A percentile compares a stretch with the other conserved stretches of the same genome.
Evolutionary conservation across 257 asterid genomes (phyloP).

Genomic region (Solanum virginianum): DNA sequence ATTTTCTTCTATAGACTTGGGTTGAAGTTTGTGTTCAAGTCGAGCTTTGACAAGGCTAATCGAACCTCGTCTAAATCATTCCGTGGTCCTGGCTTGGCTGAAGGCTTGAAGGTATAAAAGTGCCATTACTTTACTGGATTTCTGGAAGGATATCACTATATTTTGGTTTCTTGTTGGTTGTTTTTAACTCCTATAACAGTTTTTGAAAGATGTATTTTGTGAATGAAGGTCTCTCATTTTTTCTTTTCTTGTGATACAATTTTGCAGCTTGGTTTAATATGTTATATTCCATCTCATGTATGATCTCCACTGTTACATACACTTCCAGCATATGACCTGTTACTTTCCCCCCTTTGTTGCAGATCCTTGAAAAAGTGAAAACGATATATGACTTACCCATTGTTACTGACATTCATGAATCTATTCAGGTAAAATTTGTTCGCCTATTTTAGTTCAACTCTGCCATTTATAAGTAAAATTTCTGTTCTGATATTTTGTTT

Average conservation of each 20-base stretch:
- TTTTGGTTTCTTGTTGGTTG: neutral
- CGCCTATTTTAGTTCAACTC: neutral
- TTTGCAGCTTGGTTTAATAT: neutral
- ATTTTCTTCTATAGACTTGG: slow-evolving; percentile 35
- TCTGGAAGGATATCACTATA: neutral
- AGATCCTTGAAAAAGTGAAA: slow-evolving; percentile 90
- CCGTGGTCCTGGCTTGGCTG: slow-evolving; percentile 74
- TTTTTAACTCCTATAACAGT: neutral
- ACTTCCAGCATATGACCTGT: neutral
- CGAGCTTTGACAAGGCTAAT: slow-evolving; percentile 83
- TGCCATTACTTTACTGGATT: neutral
- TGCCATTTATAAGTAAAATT: neutral
- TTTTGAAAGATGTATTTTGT: neutral
- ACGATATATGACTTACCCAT: slow-evolving; percentile 56
- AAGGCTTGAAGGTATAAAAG: slow-evolving; percentile 57
- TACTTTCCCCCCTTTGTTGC: neutral
- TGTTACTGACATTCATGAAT: slow-evolving; percentile 76
- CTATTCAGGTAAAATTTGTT: slow-evolving; percentile 39
- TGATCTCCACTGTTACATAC: neutral
- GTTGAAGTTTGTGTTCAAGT: slow-evolving; percentile 60
- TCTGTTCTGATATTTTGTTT: neutral
- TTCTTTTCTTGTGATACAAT: neutral
- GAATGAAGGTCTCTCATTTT: neutral
- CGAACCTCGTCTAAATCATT: slow-evolving; percentile 83
- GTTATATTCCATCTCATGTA: neutral